phyloP scores from a whole-genome alignment of 169 alveolate species.

The Eimeria acervulina region DNA sequence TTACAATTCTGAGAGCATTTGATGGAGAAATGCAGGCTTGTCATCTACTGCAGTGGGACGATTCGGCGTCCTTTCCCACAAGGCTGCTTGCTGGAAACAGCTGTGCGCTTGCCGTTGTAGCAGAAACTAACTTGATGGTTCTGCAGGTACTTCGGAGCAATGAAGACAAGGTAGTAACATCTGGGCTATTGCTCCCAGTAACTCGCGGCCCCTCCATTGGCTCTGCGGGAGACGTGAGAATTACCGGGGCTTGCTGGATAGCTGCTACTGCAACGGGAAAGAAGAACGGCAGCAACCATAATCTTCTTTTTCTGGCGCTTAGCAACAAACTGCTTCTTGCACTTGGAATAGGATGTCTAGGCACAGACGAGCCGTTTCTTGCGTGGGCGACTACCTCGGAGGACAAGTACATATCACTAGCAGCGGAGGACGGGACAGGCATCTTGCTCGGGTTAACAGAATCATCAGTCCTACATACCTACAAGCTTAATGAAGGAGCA shows the following conservation, averaged over 20 bases:
- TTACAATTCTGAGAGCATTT: constrained; percentile 37
- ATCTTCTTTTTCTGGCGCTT: constrained; percentile 17
- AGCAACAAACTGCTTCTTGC: constrained; percentile 54
- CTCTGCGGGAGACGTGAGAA: neutral
- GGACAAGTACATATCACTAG: constrained; percentile 31
- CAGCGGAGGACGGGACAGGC: constrained; percentile 53
- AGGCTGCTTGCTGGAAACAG: constrained; percentile 23
- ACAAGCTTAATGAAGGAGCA: constrained; percentile 10
- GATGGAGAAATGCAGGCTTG: constrained; percentile 36
- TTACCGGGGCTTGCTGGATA: constrained; percentile 62
- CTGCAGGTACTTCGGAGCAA: constrained; percentile 18
- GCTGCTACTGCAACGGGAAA: neutral
- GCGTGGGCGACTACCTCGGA: constrained; percentile 53
- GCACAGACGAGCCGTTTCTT: constrained; percentile 35
- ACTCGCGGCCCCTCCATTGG: neutral
- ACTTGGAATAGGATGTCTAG: constrained; percentile 29
- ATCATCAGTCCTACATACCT: constrained; percentile 4
- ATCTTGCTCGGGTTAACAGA: constrained; percentile 43
- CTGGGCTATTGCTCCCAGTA: constrained; percentile 55
- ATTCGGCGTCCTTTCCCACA: neutral
- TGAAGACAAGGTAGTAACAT: neutral
- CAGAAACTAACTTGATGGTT: constrained; percentile 19
- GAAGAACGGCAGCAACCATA: neutral
- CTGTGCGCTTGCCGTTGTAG: neutral
- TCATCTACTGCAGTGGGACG: constrained; percentile 64